These are phyloP conservation scores for Spirogloea muscicola DNA, from an alignment of 139 green algal species.

Conservation along the genomic window DNA sequence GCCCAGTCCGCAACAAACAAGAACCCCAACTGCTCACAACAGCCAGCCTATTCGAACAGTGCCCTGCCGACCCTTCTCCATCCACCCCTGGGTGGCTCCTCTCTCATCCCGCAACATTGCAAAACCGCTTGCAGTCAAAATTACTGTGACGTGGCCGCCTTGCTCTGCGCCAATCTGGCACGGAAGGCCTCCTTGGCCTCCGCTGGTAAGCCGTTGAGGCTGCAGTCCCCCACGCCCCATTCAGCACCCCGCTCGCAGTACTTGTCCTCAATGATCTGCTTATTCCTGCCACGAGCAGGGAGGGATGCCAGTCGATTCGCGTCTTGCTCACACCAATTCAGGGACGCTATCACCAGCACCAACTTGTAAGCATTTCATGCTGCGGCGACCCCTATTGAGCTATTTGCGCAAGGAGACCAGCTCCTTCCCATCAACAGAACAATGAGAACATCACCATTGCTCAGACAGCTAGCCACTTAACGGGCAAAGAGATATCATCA, in stretches of 20 bases:
- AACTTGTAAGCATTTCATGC: neutral
- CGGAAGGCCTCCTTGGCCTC: slow-evolving; percentile 9
- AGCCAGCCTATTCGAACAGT: too few relatives aligned
- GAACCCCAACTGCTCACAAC: too few relatives aligned
- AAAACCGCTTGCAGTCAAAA: too few relatives aligned
- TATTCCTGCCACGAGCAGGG: slow-evolving; percentile 35
- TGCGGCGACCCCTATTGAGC: neutral
- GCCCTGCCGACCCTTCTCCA: too few relatives aligned
- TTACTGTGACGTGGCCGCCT: too few relatives aligned
- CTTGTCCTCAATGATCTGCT: slow-evolving; percentile 37
- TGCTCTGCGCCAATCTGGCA: neutral
- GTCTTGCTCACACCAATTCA: neutral
- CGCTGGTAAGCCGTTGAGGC: slow-evolving; percentile 12
- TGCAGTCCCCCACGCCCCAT: slow-evolving; percentile 38
- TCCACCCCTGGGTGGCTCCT: too few relatives aligned
- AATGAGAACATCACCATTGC: too few relatives aligned
- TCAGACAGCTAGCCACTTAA: slow-evolving; percentile 1
- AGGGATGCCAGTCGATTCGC: too few relatives aligned
- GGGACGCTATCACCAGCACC: neutral
- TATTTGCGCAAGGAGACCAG: neutral
- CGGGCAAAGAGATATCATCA: neutral
- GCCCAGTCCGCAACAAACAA: too few relatives aligned
- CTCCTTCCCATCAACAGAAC: too few relatives aligned
- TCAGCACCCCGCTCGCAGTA: slow-evolving; percentile 34
- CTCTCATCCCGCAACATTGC: too few relatives aligned